A percentile compares a stretch with the other conserved stretches of the same genome.
Evolutionary conservation across 73 alveolate genomes (phyloP).

Genomic region (Paramecium octaurelia): DNA sequence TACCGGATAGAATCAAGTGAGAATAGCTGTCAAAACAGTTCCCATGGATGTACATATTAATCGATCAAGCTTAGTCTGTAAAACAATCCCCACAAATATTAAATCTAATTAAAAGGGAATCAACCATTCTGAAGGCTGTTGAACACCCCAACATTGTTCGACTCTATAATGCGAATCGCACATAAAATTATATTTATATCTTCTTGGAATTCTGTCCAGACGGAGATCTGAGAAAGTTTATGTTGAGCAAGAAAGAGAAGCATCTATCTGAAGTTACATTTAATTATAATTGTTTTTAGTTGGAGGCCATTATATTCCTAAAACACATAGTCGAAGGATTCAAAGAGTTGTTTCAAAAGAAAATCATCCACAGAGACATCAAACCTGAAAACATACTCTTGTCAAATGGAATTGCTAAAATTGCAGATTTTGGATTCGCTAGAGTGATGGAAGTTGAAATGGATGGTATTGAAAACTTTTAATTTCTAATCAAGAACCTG

Average conservation of each 20-base stretch:
- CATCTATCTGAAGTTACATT: not conserved
- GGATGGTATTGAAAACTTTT: not conserved
- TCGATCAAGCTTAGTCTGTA: not conserved
- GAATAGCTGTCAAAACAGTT: conserved; percentile 49
- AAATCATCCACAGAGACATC: conserved; percentile 53
- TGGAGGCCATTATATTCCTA: conserved; percentile 32
- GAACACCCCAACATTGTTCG: conserved; percentile 44
- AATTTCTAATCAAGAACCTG: not conserved
- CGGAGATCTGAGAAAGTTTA: not conserved
- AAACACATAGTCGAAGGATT: conserved; percentile 51
- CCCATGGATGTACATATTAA: not conserved
- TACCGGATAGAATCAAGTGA: not conserved
- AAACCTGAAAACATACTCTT: conserved; percentile 49
- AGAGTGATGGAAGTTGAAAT: conserved; percentile 39
- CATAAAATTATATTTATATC: conserved; percentile 33
- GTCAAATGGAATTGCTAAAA: conserved; percentile 52
- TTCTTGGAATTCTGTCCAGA: not conserved
- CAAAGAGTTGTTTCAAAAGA: conserved; percentile 1
- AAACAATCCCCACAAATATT: not conserved
- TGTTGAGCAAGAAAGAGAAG: not conserved
- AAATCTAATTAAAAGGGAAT: conserved; percentile 7
- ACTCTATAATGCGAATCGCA: conserved; percentile 40
- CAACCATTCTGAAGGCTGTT: conserved; percentile 5
- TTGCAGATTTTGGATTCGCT: conserved; percentile 59
- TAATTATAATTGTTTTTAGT: not conserved